These are phyloP conservation scores for Colletotrichum sp. DNA, from an alignment of 2,329 filamentous ascomycete species.

Conservation along the genomic window DNA sequence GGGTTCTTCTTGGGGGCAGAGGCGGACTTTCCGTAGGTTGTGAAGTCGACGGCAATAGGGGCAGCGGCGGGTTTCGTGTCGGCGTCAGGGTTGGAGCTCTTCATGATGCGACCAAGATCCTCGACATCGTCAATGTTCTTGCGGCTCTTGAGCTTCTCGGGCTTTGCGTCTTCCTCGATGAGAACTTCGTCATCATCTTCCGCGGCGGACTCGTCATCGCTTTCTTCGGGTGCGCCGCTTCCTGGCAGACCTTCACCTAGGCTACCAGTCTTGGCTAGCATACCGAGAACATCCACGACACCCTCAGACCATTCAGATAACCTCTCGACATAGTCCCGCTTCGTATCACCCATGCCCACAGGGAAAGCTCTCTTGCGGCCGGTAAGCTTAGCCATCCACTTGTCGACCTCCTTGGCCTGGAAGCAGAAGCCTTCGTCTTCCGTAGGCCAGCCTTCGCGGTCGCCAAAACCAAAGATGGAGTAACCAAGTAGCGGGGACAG, in stretches of 20 bases:
- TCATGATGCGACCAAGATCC: slow-evolving; percentile 75
- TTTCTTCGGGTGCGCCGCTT: slow-evolving; percentile 84
- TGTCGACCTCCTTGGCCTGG: slow-evolving; percentile 88
- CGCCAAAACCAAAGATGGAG: slow-evolving; percentile 92
- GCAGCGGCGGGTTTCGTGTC: slow-evolving; percentile 22
- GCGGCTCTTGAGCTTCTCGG: slow-evolving; percentile 44
- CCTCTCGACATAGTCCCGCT: slow-evolving; percentile 69
- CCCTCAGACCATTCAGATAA: slow-evolving; percentile 81
- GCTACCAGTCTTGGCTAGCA: slow-evolving; percentile 63
- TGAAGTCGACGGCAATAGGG: slow-evolving; percentile 85
- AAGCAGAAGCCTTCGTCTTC: slow-evolving; percentile 92
- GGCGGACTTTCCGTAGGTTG: slow-evolving; percentile 65
- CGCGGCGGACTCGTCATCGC: slow-evolving; percentile 74
- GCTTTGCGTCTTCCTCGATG: slow-evolving; percentile 47
- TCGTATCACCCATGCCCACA: slow-evolving; percentile 85
- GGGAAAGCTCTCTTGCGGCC: slow-evolving; percentile 86
- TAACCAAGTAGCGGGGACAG: slow-evolving; percentile 81
- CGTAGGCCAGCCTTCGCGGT: slow-evolving; percentile 89
- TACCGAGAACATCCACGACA: slow-evolving; percentile 71
- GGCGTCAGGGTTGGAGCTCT: slow-evolving; percentile 45
- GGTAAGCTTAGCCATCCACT: slow-evolving; percentile 96
- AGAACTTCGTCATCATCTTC: slow-evolving; percentile 61
- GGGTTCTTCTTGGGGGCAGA: slow-evolving; percentile 48
- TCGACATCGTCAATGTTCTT: slow-evolving; percentile 77
- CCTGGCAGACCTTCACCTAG: slow-evolving; percentile 73